Evolutionary conservation across 768 basidiomycete species (phyloP), one percentile per base, ranked within the genome.

Genomic region (Holtermanniella nyarrowii): DNA sequence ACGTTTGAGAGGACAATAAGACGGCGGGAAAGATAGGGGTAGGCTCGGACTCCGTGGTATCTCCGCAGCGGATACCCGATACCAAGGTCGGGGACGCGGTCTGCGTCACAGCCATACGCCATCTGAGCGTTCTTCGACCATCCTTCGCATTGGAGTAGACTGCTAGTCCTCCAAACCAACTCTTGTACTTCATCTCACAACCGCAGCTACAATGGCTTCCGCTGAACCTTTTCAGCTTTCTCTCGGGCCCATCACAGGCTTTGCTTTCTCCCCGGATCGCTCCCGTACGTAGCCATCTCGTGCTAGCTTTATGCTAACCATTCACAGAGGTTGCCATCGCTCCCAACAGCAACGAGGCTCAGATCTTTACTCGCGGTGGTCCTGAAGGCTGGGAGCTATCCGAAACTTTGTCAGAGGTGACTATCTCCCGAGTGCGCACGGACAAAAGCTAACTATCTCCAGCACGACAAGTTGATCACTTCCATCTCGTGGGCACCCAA

Each of bases 391-490:
- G 69, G 64, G 63, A 64, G 25, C 58, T 68, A 14, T 78, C 79
- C 0, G 86, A 88, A 62, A 86, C 83, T 0, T 79, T 97, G 14
- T 76, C 88, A 5, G 91, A 96, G 81, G 93, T 89, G 50, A 13
- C 74, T 66, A 12, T 42, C 44, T 11, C 13, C 22, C 24, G 18
- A 24, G 11, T 21, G 46, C 18, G 24, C 10, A 12, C 39, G 13
- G 52, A n/a, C 42, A 16, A 37, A 7, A 21, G 20, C 50, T 37
- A 44, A 18, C 42, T 39, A 7, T 23, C 37, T 31, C 25, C 68
- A 97, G 90, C 95, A 99, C 74, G 95, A 99, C 76, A 97, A 97
- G 74, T 75, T 83, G 53, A 85, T 99, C 74, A 97, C 93, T 2
- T 90, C 89, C 50, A 95, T 99, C 71, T 91, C 96, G 71, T 99